phyloP scores from a whole-genome alignment of 257 asterid genomes.

The Solanum neorickii region DNA sequence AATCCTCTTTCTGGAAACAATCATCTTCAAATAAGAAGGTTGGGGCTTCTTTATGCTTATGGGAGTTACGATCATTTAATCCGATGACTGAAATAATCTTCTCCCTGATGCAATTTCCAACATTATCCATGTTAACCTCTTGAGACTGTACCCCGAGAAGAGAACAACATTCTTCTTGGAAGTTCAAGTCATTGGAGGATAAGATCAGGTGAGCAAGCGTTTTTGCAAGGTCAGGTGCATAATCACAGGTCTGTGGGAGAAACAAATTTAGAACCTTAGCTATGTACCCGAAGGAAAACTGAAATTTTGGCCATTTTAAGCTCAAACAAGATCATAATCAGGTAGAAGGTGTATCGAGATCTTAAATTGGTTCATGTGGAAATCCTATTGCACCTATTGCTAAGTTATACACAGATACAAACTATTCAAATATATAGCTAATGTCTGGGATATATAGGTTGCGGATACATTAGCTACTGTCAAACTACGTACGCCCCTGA shows the following conservation, averaged over 20 bases:
- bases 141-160: slow-evolving; percentile 49
- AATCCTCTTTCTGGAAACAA: slow-evolving; percentile 11
- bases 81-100: slow-evolving; percentile 43
- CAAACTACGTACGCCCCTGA: background rate
- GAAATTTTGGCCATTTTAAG: background rate
- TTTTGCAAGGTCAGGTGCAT: slow-evolving; percentile 89
- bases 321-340: background rate
- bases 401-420: background rate
- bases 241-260: slow-evolving; percentile 43
- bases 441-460: background rate
- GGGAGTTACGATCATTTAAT: slow-evolving; percentile 31
- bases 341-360: background rate
- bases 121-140: slow-evolving; percentile 11
- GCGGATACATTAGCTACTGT: background rate
- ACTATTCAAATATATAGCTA: background rate
- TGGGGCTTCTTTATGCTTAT: slow-evolving; percentile 35
- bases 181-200: slow-evolving; percentile 54
- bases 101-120: slow-evolving; percentile 62
- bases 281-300: background rate
- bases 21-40: slow-evolving; percentile 37
- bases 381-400: background rate
- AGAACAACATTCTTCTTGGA: slow-evolving; percentile 62
- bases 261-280: background rate
- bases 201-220: slow-evolving; percentile 56
- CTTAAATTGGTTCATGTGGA: background rate